phyloP scores from a whole-genome alignment of 176 grass and related monocot species.

The Eleusine coracana region DNA sequence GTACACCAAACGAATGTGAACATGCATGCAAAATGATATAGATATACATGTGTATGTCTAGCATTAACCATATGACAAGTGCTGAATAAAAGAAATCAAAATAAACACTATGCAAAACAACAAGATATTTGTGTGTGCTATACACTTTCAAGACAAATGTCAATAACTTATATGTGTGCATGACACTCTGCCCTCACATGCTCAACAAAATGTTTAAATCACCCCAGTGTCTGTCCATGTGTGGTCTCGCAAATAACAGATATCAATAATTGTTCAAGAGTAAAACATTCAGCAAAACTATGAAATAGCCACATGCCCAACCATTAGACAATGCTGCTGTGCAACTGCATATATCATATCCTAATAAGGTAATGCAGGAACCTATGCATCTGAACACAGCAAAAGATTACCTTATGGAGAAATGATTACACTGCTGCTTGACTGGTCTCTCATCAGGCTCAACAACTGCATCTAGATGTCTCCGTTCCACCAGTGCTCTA shows the following conservation, averaged over 20 bases:
- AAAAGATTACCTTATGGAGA: conserved; percentile 74
- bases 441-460: conserved; percentile 27
- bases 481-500: conserved; percentile 23
- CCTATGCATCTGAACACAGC: not conserved
- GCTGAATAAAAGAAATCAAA: not conserved
- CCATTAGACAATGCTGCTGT: conserved; percentile 17
- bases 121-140: not conserved
- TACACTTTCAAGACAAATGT: not conserved
- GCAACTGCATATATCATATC: not conserved
- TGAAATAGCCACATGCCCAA: conserved; percentile 6
- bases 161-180: not conserved
- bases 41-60: not conserved
- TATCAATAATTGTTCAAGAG: not conserved
- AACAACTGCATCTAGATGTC: conserved; percentile 17
- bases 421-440: conserved; percentile 64
- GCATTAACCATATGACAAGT: no score
- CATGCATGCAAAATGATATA: no score
- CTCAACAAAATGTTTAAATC: not conserved
- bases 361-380: not conserved
- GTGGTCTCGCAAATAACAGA: no score
- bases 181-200: not conserved
- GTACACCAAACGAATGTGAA: no score
- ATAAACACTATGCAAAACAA: not conserved
- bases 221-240: not conserved
- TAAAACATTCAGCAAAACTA: not conserved